These are phyloP conservation scores for Plasmopara viticola DNA, from an alignment of 352 stramenopile genomes.

Conservation along the genomic window DNA sequence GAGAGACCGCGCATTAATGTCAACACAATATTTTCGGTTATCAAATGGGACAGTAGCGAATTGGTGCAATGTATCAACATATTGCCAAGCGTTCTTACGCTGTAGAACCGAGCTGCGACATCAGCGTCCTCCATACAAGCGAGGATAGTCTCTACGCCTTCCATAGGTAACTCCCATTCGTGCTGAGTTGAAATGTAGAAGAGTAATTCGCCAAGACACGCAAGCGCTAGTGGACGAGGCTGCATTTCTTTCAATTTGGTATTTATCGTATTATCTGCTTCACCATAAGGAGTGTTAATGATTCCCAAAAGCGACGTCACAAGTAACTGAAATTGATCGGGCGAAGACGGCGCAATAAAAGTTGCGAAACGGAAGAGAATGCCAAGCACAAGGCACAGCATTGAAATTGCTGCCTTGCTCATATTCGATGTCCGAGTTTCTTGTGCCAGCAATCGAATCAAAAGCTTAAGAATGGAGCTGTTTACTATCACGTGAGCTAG, in stretches of 20 bases:
- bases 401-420: conserved; percentile 23
- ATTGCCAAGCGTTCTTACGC: conserved; percentile 50
- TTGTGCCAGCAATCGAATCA: conserved; percentile 46
- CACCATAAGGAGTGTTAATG: neutral
- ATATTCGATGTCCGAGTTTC: conserved; percentile 14
- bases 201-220: conserved; percentile 63
- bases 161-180: conserved; percentile 29
- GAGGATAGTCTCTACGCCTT: conserved; percentile 31
- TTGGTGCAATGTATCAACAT: conserved; percentile 47
- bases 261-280: neutral
- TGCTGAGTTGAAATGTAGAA: conserved; percentile 72
- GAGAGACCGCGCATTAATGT: conserved; percentile 28
- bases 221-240: conserved; percentile 27
- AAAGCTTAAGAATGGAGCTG: conserved; percentile 60
- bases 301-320: conserved; percentile 32
- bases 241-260: conserved; percentile 4
- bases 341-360: conserved; percentile 56
- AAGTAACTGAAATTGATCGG: conserved; percentile 46
- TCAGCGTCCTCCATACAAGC: conserved; percentile 35
- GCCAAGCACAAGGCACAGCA: conserved; percentile 55
- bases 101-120: conserved; percentile 43
- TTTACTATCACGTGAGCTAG: conserved; percentile 81
- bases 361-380: conserved; percentile 65
- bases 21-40: conserved; percentile 40
- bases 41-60: conserved; percentile 23